Evolutionary conservation across 2,329 filamentous ascomycete genomes (phyloP).

Genomic region (Neofusicoccum laricinum): DNA sequence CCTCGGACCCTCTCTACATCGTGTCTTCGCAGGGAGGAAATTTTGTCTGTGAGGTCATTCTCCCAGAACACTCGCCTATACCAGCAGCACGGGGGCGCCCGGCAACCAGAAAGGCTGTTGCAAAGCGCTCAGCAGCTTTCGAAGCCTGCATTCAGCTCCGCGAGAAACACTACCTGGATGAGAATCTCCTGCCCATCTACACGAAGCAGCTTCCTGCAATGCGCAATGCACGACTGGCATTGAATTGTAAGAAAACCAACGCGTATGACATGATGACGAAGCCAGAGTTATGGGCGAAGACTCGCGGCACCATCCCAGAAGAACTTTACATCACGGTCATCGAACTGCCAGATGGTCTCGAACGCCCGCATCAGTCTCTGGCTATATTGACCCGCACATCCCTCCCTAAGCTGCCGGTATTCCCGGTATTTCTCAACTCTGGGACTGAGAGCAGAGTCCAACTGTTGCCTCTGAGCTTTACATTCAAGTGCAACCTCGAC

Average conservation of each 20-base stretch:
- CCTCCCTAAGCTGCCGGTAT: conserved; percentile 63
- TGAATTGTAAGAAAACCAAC: conserved; percentile 68
- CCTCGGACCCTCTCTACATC: conserved; percentile 57
- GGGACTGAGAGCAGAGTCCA: conserved; percentile 59
- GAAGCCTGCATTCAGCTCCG: conserved; percentile 72
- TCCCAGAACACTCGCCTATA: conserved; percentile 74
- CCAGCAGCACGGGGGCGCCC: conserved; percentile 62
- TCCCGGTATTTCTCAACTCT: conserved; percentile 70
- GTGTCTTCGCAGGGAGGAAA: conserved; percentile 55
- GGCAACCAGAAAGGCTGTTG: conserved; percentile 68
- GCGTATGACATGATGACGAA: conserved; percentile 78
- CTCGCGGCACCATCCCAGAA: conserved; percentile 45
- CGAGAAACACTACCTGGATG: conserved; percentile 65
- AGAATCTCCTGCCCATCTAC: conserved; percentile 70
- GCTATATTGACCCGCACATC: conserved; percentile 66
- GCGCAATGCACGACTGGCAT: conserved; percentile 81
- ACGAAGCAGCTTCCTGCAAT: conserved; percentile 70
- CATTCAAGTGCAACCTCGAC: conserved; percentile 45
- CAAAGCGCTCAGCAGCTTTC: conserved; percentile 88
- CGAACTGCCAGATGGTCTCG: conserved; percentile 58
- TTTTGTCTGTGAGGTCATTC: conserved; percentile 73
- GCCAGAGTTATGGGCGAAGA: conserved; percentile 66
- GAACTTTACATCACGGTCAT: conserved; percentile 63
- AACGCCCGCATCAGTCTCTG: conserved; percentile 60
- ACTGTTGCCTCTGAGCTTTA: conserved; percentile 43